Conservation (phyloP, 1,284 basidiomycete genomes). For the Vanrija pseudolonga region DNA sequence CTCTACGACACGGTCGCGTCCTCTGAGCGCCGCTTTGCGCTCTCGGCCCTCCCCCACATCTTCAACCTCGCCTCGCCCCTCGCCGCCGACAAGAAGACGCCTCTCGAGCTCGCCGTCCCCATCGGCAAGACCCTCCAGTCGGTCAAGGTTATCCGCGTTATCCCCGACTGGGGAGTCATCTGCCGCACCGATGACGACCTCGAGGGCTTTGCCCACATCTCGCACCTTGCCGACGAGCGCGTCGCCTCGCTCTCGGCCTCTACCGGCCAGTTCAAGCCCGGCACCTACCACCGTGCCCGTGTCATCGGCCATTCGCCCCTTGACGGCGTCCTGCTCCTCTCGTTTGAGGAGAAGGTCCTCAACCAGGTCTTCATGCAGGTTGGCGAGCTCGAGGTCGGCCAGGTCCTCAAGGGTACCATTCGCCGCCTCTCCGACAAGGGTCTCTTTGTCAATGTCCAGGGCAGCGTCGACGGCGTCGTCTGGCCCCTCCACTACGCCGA, state of each 20-base stretch:
- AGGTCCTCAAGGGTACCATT: slow-evolving; percentile 76
- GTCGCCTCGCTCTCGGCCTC: slow-evolving; percentile 66
- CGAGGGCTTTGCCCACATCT: slow-evolving; percentile 89
- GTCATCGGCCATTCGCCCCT: slow-evolving; percentile 84
- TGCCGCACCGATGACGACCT: slow-evolving; percentile 63
- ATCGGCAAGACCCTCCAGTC: slow-evolving; percentile 68
- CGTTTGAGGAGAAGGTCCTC: slow-evolving; percentile 75
- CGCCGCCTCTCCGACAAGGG: slow-evolving; percentile 74
- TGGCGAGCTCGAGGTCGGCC: slow-evolving; percentile 76
- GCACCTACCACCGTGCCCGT: slow-evolving; percentile 76
- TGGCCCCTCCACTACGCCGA: slow-evolving; percentile 96
- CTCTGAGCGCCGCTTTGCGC: slow-evolving; percentile 72
- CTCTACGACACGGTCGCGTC: slow-evolving; percentile 72
- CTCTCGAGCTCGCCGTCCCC: slow-evolving; percentile 61
- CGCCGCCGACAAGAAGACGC: slow-evolving; percentile 34
- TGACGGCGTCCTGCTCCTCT: slow-evolving; percentile 84
- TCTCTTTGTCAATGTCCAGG: slow-evolving; percentile 78
- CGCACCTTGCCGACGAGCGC: slow-evolving; percentile 88
- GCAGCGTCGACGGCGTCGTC: slow-evolving; percentile 83
- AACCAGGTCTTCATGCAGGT: slow-evolving; percentile 85
- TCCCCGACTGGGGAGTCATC: slow-evolving; percentile 75
- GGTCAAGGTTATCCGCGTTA: slow-evolving; percentile 68
- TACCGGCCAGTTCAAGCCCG: slow-evolving; percentile 73
- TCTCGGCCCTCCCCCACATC: slow-evolving; percentile 72
- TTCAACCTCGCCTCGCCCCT: slow-evolving; percentile 55